These are phyloP conservation scores for Azolla pinnata DNA, from an alignment of 75 land plant genomes.

Conservation along the genomic window DNA sequence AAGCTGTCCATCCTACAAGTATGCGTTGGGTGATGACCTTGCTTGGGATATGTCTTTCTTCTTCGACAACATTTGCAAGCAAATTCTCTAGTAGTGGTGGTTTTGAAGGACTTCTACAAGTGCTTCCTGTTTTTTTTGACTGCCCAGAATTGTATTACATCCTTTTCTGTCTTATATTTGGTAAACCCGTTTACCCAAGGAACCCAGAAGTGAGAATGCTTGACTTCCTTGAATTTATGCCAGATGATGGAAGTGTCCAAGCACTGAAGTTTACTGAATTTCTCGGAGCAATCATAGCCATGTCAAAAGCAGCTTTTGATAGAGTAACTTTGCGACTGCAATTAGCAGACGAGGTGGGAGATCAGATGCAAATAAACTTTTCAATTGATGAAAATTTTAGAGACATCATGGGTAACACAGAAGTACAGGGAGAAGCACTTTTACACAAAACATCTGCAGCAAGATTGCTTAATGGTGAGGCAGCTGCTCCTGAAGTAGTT, in stretches of 20 bases:
- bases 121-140: conserved; percentile 88
- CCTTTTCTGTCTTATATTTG: conserved; percentile 80
- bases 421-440: conserved; percentile 90
- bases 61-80: conserved; percentile 71
- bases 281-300: conserved; percentile 78
- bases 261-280: conserved; percentile 82
- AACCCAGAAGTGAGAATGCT: conserved; percentile 96
- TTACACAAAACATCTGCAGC: conserved; percentile 99
- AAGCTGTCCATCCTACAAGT: conserved; percentile 94
- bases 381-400: conserved; percentile 60
- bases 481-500: conserved; percentile 88
- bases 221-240: conserved; percentile 88
- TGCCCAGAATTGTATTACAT: conserved; percentile 91
- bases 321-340: conserved; percentile 57
- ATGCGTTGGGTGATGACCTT: conserved; percentile 98
- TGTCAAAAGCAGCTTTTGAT: conserved; percentile 89
- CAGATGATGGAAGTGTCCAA: conserved; percentile 58
- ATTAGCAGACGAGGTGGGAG: conserved; percentile 67
- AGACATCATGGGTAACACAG: conserved; percentile 44
- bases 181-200: conserved; percentile 89
- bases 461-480: conserved; percentile 95
- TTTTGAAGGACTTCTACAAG: conserved; percentile 60
- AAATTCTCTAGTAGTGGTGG: conserved; percentile 83
- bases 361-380: conserved; percentile 57
- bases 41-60: conserved; percentile 85